Evolutionary conservation across 2,329 filamentous ascomycete species (phyloP), one percentile per base, ranked within the genome.

Genomic region (Scleromitrula shiraiana): DNA sequence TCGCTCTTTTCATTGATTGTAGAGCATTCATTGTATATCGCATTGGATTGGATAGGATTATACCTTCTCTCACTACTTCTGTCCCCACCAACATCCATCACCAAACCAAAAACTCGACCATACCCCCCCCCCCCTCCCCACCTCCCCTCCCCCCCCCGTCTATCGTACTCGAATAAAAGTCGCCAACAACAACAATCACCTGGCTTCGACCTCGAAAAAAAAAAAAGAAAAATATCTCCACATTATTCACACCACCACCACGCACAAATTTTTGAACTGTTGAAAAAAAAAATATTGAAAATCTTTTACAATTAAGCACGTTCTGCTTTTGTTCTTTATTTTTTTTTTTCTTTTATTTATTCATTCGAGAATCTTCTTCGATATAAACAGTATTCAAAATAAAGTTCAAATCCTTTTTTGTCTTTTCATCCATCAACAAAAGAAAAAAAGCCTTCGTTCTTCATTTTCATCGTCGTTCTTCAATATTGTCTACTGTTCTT

Each of bases 11-110:
- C 35, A 37, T 37, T 37, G 35, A 37, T 37, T 37, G 35, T 37
- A 37, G 35, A 37, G 35, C 35, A n/a, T 20, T 37, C 35, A 20
- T 19, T 20, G 27, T 22, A 19, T 9, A 29, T 41, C 24, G 38
- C 23, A 41, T 41, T 29, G 38, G 23, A 29, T 41, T 41, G 38
- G 38, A 41, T 29, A 9, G 23, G 38, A 41, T 27, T 41, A 41
- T 27, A 23, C 32, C 26, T 42, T 42, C 20, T 42, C 40, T 45
- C 15, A 22, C 12, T 27, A 27, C 22, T 32, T 39, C 35, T 39
- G 35, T 37, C 37, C 35, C 35, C 35, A 37, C 35, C 15, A 7
- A 14, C 33, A 19, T 15, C 10, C 41, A 23, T 12, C 24, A 24
- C 17, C 15, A n/a, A 22, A 8, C 6, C 5, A 23, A 24, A 40